A percentile compares a stretch with the other conserved stretches of the same genome.
Evolutionary conservation across 2,329 filamentous ascomycete species (phyloP).

Genomic region (Fusarium tricinctum): DNA sequence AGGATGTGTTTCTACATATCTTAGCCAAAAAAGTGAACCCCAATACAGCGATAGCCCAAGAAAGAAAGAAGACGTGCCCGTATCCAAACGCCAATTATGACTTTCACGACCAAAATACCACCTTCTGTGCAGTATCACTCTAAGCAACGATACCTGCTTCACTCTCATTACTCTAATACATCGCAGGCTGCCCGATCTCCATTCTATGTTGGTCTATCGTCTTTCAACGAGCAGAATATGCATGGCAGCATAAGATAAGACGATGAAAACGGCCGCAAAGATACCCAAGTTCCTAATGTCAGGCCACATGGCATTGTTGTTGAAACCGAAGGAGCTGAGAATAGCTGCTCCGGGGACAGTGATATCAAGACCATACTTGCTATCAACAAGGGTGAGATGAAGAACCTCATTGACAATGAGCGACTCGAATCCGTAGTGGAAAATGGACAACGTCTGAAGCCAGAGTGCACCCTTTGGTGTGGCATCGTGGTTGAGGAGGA

Average conservation of each 20-base stretch:
- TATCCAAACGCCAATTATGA: constrained; percentile 36
- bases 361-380: constrained; percentile 96
- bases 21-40: constrained; percentile 10
- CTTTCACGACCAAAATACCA: constrained; percentile 4
- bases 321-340: constrained; percentile 93
- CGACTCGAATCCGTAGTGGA: constrained; percentile 97
- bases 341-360: constrained; percentile 96
- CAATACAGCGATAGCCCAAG: constrained; percentile 11
- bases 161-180: constrained; percentile 14
- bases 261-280: constrained; percentile 85
- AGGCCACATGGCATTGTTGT: constrained; percentile 86
- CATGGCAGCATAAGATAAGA: constrained; percentile 93
- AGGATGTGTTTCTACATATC: constrained; percentile 11
- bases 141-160: not conserved
- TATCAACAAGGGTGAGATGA: constrained; percentile 88
- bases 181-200: constrained; percentile 1
- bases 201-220: constrained; percentile 55
- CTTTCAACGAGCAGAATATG: constrained; percentile 93
- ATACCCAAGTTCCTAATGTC: constrained; percentile 86
- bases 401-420: constrained; percentile 98
- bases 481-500: constrained; percentile 93
- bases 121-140: constrained; percentile 15
- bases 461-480: constrained; percentile 88
- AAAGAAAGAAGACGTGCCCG: constrained; percentile 2
- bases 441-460: constrained; percentile 95